These are phyloP conservation scores for Trichoderma hamatum DNA, from an alignment of 2,329 filamentous ascomycete species.

Conservation along the genomic window DNA sequence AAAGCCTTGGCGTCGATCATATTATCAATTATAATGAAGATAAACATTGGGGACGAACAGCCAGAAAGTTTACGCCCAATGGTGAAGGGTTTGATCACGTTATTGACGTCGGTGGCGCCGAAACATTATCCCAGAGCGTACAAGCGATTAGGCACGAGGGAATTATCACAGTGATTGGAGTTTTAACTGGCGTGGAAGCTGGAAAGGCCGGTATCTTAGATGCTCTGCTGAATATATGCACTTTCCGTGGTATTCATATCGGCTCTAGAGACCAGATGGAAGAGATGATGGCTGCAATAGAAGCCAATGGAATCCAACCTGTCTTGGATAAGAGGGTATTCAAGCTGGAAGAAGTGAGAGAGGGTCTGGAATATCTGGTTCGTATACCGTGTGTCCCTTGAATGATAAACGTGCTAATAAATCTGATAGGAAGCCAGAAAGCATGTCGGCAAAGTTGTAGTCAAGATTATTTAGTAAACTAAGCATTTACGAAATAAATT, in stretches of 20 bases:
- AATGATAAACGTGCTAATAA: neutral
- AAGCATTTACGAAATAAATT: neutral
- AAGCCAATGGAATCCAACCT: neutral
- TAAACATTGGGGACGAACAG: neutral
- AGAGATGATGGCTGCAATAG: conserved; percentile 2
- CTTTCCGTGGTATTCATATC: neutral
- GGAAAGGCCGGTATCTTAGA: neutral
- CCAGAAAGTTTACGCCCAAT: neutral
- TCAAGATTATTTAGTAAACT: neutral
- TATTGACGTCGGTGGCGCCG: neutral
- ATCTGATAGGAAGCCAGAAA: neutral
- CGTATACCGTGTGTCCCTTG: neutral
- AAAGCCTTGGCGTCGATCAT: neutral
- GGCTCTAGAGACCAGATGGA: neutral
- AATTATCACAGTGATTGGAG: neutral
- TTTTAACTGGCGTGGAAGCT: neutral
- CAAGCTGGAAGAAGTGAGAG: neutral
- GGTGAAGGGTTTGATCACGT: neutral
- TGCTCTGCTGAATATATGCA: neutral
- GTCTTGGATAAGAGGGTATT: neutral
- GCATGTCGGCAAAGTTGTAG: neutral
- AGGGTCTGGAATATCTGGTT: neutral
- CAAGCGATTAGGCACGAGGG: neutral
- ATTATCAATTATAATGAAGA: neutral
- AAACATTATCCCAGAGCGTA: neutral